Base-by-base conservation (phyloP, 371 early-diverging fungal species). In the Lichtheimia ramosa region DNA sequence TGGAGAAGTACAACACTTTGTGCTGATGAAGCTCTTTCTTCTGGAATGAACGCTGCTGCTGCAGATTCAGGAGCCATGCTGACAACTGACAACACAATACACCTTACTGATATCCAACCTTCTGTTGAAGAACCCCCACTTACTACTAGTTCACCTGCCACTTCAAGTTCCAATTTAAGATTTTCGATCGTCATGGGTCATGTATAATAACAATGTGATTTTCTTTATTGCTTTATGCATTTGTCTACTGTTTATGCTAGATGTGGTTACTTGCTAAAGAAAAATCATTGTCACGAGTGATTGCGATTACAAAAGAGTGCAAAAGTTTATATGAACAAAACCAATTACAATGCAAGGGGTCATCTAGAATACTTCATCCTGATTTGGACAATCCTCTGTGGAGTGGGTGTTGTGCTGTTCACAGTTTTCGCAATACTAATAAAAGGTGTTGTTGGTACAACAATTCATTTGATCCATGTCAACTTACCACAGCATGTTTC, bases 401-500 rank as follows among this genome's bases (percentile, higher is more conserved):
- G 83, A 78, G 48, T 88, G 89, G 13, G 63, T 63, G 13, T 72
- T 81, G 71, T 76, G 82, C 34, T 71, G 71, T 60, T 88, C 86
- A 66, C 89, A 88, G 65, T 88, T 86, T 49, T 82, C 87, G 62
- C 89, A 88, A 57, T 84, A 88, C 73, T 83, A 72, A 13, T 18
- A 59, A 49, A 34, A 27, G 27, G 7, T n/a, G 1, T 27, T 5
- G 10, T 34, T 34, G 10, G 34, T 10, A 5, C 6, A 8, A 8
- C 34, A 8, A 34, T 34, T 6, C 1, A 2, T 8, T 34, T 34
- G 5, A 34, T 8, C 10, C 5, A 8, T 8, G 34, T 7, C 28
- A 28, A 50, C 16, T 43, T 18, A 23, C 39, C 12, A 24, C 20
- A 51, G 21, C 16, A 7, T 5, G 40, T 13, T 46, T 12, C 7